Base-by-base conservation (phyloP, 2,329 filamentous ascomycete genomes). In the Trichoderma arundinaceum region DNA sequence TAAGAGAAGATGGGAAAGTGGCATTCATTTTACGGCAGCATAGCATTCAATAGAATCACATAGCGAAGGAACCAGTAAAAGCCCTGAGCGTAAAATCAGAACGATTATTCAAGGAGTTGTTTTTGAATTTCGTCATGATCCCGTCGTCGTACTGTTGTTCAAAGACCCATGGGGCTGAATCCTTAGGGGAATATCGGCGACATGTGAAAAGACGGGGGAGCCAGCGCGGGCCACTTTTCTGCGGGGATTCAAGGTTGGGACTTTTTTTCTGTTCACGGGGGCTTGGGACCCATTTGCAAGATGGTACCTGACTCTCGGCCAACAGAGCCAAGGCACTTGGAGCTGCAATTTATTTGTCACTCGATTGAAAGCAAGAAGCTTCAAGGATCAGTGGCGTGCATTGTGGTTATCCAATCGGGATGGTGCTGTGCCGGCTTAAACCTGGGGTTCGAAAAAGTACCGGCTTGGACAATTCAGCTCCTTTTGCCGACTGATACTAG, bases 201-300 rank as follows among this genome's bases (percentile, higher is more conserved):
- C 62, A 49, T 61, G 43, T 65, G 56, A 59, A 51, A 56, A 67
- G 48, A 51, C 35, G 35, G 58, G 58, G 58, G 28, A 19, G 22
- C 33, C 22, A 44, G 38, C 35, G 32, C 7, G 38, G 32, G 48
- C 58, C 58, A 49, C 38, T 52, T 43, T 44, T 62, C 48, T 62
- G 58, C 48, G 58, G 58, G 58, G 58, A 52, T 17, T 32, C 38
- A n/a, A n/a, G n/a, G n/a, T n/a, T n/a, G 22, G 22, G 22, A 28
- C 4, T 59, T 48, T 52, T 61, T 62, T 52, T 35, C 35, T 52
- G 58, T 41, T 35, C 46, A 62, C 35, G 46, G 12, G 12, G 58
- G 58, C 46, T 52, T 43, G 46, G 44, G 56, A 4, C 35, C 38
- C 35, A 19, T 43, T 35, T 43, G 17, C 48, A 22, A 13, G 22